Evolutionary conservation across 2,329 filamentous ascomycete genomes (phyloP).

Genomic region (Curvularia eragrostidis): DNA sequence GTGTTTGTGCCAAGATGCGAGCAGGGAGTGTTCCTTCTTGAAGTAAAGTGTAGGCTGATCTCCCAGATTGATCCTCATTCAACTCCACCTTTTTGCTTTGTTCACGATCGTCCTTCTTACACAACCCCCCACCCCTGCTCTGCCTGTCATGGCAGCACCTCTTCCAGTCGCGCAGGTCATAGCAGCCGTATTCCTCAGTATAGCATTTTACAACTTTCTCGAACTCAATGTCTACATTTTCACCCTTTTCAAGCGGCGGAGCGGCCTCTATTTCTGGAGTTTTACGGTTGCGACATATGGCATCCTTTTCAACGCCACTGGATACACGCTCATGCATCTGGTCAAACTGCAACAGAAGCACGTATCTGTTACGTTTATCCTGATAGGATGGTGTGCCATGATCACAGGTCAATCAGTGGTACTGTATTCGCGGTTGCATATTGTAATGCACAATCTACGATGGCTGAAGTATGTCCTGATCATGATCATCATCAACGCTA

Average conservation of each 20-base stretch:
- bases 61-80: slow-evolving; percentile 7
- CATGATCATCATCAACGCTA: slow-evolving; percentile 63
- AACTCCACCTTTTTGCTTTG: slow-evolving; percentile 9
- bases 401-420: slow-evolving; percentile 67
- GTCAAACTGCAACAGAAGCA: slow-evolving; percentile 36
- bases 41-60: slow-evolving; percentile 12
- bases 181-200: slow-evolving; percentile 30
- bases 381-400: slow-evolving; percentile 66
- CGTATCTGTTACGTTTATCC: slow-evolving; percentile 51
- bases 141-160: slow-evolving; percentile 8
- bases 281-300: slow-evolving; percentile 53
- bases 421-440: slow-evolving; percentile 66
- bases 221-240: slow-evolving; percentile 56
- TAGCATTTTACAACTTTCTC: slow-evolving; percentile 48
- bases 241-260: slow-evolving; percentile 53
- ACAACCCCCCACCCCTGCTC: not conserved
- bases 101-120: slow-evolving; percentile 6
- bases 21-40: slow-evolving; percentile 3
- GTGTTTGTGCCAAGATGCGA: not conserved
- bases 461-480: slow-evolving; percentile 56
- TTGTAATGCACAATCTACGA: slow-evolving; percentile 60
- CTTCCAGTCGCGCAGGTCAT: slow-evolving; percentile 16
- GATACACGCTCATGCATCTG: slow-evolving; percentile 53
- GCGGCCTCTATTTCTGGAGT: slow-evolving; percentile 58
- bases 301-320: slow-evolving; percentile 54